phyloP scores from a whole-genome alignment of 495 filamentous ascomycete genomes.

The Hamigera avellanea region DNA sequence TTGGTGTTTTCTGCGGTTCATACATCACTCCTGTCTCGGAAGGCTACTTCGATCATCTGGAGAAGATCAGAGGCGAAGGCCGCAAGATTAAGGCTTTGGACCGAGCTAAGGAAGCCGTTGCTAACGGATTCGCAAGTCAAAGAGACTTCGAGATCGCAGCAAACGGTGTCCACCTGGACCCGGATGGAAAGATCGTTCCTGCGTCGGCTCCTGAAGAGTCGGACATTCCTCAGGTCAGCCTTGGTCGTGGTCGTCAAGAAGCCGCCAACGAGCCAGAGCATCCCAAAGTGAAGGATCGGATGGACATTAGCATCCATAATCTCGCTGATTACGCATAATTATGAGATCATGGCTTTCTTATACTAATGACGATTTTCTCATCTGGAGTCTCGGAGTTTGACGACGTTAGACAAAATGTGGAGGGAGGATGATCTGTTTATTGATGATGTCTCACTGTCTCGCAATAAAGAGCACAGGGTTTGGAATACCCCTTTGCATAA shows the following conservation, averaged over 20 bases:
- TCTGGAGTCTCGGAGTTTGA: slow-evolving; percentile 16
- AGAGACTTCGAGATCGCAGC: slow-evolving; percentile 51
- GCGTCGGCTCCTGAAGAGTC: slow-evolving; percentile 23
- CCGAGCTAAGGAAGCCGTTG: slow-evolving; percentile 55
- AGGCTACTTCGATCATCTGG: slow-evolving; percentile 82
- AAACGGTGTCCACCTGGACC: slow-evolving; percentile 47
- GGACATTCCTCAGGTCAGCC: slow-evolving; percentile 27
- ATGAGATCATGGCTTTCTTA: slow-evolving; percentile 6
- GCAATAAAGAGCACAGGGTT: slow-evolving; percentile 1
- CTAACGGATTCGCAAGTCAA: slow-evolving; percentile 51
- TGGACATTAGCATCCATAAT: slow-evolving; percentile 53
- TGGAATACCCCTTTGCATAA: slow-evolving; percentile 5
- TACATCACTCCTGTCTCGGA: slow-evolving; percentile 76
- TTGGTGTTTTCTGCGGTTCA: slow-evolving; percentile 91
- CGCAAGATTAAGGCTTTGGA: slow-evolving; percentile 61
- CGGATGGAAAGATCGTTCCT: slow-evolving; percentile 45
- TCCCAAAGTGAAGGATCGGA: slow-evolving; percentile 36
- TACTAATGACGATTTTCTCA: slow-evolving; percentile 2
- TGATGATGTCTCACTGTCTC: slow-evolving; percentile 4
- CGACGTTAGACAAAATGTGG: slow-evolving; percentile 8
- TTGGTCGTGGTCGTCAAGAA: slow-evolving; percentile 10
- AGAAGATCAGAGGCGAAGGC: slow-evolving; percentile 60
- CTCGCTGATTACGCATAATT: slow-evolving; percentile 37
- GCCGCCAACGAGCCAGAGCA: slow-evolving; percentile 17
- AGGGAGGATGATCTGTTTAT: slow-evolving; percentile 9